Percentiles rank a stretch among this genome's conserved stretches.
phyloP scores from a whole-genome alignment of 169 alveolate genomes.

The Cytauxzoon felis region DNA sequence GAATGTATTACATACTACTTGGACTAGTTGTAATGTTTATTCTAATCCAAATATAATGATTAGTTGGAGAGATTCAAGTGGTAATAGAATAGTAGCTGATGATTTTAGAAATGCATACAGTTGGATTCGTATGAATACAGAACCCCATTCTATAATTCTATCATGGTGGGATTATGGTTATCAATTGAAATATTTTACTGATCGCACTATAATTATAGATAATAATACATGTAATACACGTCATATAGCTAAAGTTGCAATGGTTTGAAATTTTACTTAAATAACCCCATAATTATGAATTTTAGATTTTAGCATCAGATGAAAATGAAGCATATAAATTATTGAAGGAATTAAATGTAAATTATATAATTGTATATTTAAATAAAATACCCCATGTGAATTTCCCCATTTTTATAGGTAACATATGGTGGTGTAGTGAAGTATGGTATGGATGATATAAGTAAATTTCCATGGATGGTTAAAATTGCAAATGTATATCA shows the following conservation, averaged over 20 bases:
- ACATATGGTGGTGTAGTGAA: slow-evolving; percentile 95
- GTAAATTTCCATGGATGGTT: slow-evolving; percentile 96
- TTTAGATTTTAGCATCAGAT: slow-evolving; percentile 85
- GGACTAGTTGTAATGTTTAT: slow-evolving; percentile 64
- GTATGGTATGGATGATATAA: slow-evolving; percentile 95
- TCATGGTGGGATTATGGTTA: slow-evolving; percentile 99
- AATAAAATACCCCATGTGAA: slow-evolving; percentile 16
- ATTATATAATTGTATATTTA: slow-evolving; percentile 93
- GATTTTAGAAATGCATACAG: slow-evolving; percentile 97
- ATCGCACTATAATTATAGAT: slow-evolving; percentile 95
- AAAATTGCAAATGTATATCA: slow-evolving; percentile 87
- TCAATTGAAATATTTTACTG: slow-evolving; percentile 93
- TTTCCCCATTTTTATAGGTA: too few species aligned
- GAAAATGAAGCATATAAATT: slow-evolving; percentile 92
- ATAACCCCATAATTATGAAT: too few species aligned
- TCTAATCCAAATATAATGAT: slow-evolving; percentile 61
- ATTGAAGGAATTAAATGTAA: slow-evolving; percentile 88
- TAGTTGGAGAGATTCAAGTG: slow-evolving; percentile 67
- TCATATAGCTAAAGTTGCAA: slow-evolving; percentile 96
- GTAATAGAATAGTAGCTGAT: slow-evolving; percentile 89
- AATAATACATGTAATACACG: slow-evolving; percentile 97
- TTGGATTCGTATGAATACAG: slow-evolving; percentile 95
- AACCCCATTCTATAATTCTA: slow-evolving; percentile 87
- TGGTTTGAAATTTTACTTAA: slow-evolving; percentile 54
- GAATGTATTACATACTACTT: slow-evolving; percentile 50